Conservation (phyloP, 371 early-diverging fungal genomes). For the Rhizomucor miehei region DNA sequence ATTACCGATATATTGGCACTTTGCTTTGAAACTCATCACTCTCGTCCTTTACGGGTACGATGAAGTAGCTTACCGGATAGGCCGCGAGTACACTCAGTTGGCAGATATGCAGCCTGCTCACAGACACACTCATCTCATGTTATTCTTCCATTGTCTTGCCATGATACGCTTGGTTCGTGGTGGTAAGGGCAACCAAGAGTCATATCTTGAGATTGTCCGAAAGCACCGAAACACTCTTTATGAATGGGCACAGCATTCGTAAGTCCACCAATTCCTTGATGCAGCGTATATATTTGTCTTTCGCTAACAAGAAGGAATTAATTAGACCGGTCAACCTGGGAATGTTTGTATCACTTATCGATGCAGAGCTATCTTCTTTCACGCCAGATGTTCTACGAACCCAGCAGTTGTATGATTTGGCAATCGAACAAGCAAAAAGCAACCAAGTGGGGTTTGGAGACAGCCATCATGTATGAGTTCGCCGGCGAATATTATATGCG, state of each 20-base stretch:
- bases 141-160: slow-evolving; percentile 38
- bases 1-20: slow-evolving; percentile 29
- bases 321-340: slow-evolving; percentile 23
- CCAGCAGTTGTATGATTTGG: slow-evolving; percentile 31
- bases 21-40: slow-evolving; percentile 27
- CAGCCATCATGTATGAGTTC: slow-evolving; percentile 33
- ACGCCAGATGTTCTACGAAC: slow-evolving; percentile 17
- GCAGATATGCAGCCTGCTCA: slow-evolving; percentile 31
- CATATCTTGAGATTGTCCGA: slow-evolving; percentile 15
- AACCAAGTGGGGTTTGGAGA: slow-evolving; percentile 37
- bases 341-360: slow-evolving; percentile 32
- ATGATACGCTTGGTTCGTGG: slow-evolving; percentile 24
- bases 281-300: not conserved
- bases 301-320: not conserved
- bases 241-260: slow-evolving; percentile 36
- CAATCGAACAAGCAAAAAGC: slow-evolving; percentile 34
- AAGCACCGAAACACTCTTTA: slow-evolving; percentile 16
- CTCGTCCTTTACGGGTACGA: slow-evolving; percentile 33
- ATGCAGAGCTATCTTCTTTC: slow-evolving; percentile 43
- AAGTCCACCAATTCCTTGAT: slow-evolving; percentile 2
- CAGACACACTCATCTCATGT: slow-evolving; percentile 39
- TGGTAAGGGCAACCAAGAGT: slow-evolving; percentile 1
- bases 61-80: slow-evolving; percentile 24
- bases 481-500: slow-evolving; percentile 37
- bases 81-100: slow-evolving; percentile 23